A percentile compares a stretch with the other conserved stretches of the same genome.
Conservation (phyloP, 176 grass and related monocot genomes). For the Pontederia crassipes region DNA sequence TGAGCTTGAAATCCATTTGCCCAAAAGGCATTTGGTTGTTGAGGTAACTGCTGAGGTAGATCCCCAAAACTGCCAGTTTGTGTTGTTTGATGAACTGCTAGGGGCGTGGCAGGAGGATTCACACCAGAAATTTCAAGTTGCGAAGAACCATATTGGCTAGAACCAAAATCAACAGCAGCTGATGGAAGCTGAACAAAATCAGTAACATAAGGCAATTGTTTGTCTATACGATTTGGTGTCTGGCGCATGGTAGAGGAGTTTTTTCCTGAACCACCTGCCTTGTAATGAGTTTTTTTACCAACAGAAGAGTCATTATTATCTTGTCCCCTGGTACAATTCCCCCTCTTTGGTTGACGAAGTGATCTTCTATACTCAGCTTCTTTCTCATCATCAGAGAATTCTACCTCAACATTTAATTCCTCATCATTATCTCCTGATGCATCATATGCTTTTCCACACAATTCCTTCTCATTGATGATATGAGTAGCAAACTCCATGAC, state of each 20-base stretch:
- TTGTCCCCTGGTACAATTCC: constrained; percentile 27
- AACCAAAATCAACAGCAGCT: constrained; percentile 11
- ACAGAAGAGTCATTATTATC: constrained; percentile 25
- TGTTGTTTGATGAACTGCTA: constrained; percentile 24
- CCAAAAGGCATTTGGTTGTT: constrained; percentile 38
- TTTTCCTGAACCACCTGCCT: constrained; percentile 20
- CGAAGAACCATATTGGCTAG: background rate
- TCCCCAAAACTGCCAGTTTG: constrained; percentile 39
- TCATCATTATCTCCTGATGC: constrained; percentile 54
- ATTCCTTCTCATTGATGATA: constrained; percentile 62
- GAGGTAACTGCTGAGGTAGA: constrained; percentile 38
- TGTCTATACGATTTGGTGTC: constrained; percentile 8
- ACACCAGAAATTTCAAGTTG: constrained; percentile 17
- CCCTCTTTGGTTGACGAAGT: constrained; percentile 41
- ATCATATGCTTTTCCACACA: constrained; percentile 78
- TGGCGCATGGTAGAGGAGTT: constrained; percentile 12
- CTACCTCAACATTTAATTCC: constrained; percentile 36
- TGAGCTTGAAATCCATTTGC: constrained; percentile 22
- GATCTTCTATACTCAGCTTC: constrained; percentile 74
- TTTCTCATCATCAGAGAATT: constrained; percentile 94
- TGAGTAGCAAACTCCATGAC: constrained; percentile 61
- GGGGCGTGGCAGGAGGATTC: constrained; percentile 23
- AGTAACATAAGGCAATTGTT: constrained; percentile 5
- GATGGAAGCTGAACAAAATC: background rate
- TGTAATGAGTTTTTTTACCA: constrained; percentile 35